A percentile compares a stretch with the other conserved stretches of the same genome.
These are phyloP conservation scores for Scutellaria minor DNA, from an alignment of 257 asterid genomes.

Conservation along the genomic window DNA sequence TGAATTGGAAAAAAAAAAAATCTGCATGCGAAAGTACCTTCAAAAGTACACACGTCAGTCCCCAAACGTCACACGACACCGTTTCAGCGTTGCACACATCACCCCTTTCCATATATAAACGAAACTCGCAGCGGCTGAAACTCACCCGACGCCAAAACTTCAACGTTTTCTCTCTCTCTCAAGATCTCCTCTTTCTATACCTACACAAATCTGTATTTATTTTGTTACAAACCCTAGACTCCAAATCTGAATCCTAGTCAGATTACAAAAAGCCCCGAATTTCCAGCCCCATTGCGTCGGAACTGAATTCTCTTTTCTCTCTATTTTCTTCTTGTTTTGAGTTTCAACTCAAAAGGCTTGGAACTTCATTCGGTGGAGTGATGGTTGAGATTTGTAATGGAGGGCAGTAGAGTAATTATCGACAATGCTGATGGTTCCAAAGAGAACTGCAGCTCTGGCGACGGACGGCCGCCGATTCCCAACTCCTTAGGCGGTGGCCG, in stretches of 20 bases:
- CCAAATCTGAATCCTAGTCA: conserved; percentile 38
- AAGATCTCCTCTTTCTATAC: conserved; percentile 31
- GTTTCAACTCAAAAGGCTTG: conserved; percentile 21
- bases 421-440: conserved; percentile 50
- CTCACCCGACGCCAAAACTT: conserved; percentile 29
- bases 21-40: conserved; percentile 25
- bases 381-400: conserved; percentile 81
- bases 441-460: conserved; percentile 57
- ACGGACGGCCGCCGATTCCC: conserved; percentile 76
- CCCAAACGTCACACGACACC: conserved; percentile 38
- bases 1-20: background rate
- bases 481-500: conserved; percentile 53
- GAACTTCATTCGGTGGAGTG: conserved; percentile 42
- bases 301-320: conserved; percentile 4
- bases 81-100: conserved; percentile 26
- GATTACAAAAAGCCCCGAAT: conserved; percentile 20
- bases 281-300: conserved; percentile 21
- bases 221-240: conserved; percentile 52
- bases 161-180: conserved; percentile 38
- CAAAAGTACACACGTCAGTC: conserved; percentile 38
- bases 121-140: conserved; percentile 25
- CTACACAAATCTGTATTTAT: conserved; percentile 29
- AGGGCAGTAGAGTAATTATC: conserved; percentile 61
- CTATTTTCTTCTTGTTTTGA: background rate
- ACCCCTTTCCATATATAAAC: background rate